A percentile compares a stretch with the other conserved stretches of the same genome.
Evolutionary conservation across 345 rosid species (phyloP).

Genomic region (Populus alba): DNA sequence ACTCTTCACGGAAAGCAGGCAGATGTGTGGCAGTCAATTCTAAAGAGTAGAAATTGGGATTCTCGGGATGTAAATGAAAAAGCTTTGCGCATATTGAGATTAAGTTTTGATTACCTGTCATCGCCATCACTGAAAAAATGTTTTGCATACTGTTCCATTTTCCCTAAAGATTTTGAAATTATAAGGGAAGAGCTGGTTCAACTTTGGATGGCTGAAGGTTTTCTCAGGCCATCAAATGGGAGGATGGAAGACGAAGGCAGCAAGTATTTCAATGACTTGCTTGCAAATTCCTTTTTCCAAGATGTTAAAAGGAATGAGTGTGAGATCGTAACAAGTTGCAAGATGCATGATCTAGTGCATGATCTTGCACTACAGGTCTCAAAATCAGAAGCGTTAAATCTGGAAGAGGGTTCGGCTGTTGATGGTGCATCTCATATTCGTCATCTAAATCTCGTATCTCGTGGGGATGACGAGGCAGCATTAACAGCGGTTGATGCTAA

Average conservation of each 20-base stretch:
- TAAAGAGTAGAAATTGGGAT: constrained; percentile 4
- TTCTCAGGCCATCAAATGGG: not conserved
- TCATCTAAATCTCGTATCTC: too few species aligned
- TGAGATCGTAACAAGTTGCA: not conserved
- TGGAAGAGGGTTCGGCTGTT: too few species aligned
- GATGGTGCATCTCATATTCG: not conserved
- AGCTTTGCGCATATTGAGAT: constrained; percentile 2
- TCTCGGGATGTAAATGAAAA: not conserved
- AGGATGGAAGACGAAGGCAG: constrained; percentile 9
- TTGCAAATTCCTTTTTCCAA: constrained; percentile 25
- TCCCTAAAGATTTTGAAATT: not conserved
- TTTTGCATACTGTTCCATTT: constrained; percentile 15
- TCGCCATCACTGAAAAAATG: not conserved
- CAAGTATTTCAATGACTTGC: constrained; percentile 18
- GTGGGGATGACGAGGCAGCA: too few species aligned
- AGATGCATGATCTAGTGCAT: constrained; percentile 8
- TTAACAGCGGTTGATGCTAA: too few species aligned
- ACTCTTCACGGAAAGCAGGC: not conserved
- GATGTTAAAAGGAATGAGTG: constrained; percentile 4
- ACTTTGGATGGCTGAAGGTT: constrained; percentile 19
- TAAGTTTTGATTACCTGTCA: constrained; percentile 15
- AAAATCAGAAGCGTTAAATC: constrained; percentile 12
- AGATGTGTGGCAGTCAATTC: constrained; percentile 16
- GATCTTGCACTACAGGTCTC: constrained; percentile 22
- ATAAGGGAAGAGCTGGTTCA: not conserved